Evolutionary conservation across 2,329 filamentous ascomycete species (phyloP).

Genomic region (Pseudogymnoascus sp.): DNA sequence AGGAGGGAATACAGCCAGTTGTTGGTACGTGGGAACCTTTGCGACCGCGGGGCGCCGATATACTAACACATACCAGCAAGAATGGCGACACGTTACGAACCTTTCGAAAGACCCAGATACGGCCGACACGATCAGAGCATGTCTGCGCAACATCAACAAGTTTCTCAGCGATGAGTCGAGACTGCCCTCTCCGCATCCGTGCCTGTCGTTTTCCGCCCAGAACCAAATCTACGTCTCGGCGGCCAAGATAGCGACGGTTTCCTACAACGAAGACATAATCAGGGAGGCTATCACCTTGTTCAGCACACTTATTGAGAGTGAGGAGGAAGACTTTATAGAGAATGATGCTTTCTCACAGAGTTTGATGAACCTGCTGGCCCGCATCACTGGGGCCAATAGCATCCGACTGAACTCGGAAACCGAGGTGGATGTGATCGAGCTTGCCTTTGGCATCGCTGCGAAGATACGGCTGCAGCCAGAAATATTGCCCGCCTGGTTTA

Average conservation of each 20-base stretch:
- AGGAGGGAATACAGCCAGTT: constrained; percentile 59
- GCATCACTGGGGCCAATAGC: constrained; percentile 67
- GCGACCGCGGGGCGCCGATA: constrained; percentile 11
- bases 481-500: constrained; percentile 89
- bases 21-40: constrained; percentile 39
- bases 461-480: constrained; percentile 87
- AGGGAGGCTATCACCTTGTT: constrained; percentile 80
- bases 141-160: constrained; percentile 55
- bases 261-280: constrained; percentile 78
- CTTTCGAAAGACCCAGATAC: constrained; percentile 53
- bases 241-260: constrained; percentile 78
- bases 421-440: constrained; percentile 81
- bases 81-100: constrained; percentile 56
- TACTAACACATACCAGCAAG: constrained; percentile 34
- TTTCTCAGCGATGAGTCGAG: constrained; percentile 86
- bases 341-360: constrained; percentile 79
- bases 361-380: constrained; percentile 76
- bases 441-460: constrained; percentile 91
- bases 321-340: constrained; percentile 90
- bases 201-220: constrained; percentile 76
- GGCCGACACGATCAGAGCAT: constrained; percentile 54
- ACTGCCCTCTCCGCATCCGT: constrained; percentile 81
- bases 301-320: constrained; percentile 86
- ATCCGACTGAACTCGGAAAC: constrained; percentile 71
- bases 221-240: constrained; percentile 87